Evolutionary conservation across 2,329 filamentous ascomycete species (phyloP).

Genomic region (Phialophora tarda): DNA sequence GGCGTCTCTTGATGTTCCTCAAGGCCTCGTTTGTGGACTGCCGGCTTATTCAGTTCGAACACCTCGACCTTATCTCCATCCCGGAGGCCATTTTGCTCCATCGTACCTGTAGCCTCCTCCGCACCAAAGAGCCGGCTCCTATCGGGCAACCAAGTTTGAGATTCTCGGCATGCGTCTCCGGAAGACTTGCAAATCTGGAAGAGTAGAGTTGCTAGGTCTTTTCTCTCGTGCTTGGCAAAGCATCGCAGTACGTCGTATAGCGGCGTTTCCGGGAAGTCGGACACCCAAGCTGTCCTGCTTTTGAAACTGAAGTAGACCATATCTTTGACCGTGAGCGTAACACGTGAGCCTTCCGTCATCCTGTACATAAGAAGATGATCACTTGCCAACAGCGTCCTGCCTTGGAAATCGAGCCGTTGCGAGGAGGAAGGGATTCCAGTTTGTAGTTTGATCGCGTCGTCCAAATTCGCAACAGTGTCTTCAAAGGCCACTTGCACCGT

Average conservation of each 20-base stretch:
- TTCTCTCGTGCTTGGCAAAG: not conserved
- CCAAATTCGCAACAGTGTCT: slow-evolving; percentile 1
- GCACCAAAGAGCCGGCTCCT: slow-evolving; percentile 15
- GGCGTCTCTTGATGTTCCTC: not conserved
- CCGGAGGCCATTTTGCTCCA: slow-evolving; percentile 21
- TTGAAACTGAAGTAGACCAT: not conserved
- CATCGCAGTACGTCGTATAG: not conserved
- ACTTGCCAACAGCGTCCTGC: not conserved
- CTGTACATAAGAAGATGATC: not conserved
- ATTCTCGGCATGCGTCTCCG: not conserved
- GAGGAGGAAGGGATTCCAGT: not conserved
- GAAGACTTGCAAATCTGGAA: slow-evolving; percentile 10
- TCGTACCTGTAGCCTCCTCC: slow-evolving; percentile 5
- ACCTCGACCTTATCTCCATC: slow-evolving; percentile 11
- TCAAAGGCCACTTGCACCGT: not conserved
- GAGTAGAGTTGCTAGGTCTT: not conserved
- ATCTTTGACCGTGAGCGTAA: not conserved
- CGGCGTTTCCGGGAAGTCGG: not conserved
- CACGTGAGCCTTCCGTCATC: not conserved
- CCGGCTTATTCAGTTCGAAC: not conserved
- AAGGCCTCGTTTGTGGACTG: not conserved
- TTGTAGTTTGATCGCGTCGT: not conserved
- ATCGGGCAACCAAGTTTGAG: slow-evolving; percentile 14
- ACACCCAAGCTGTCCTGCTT: not conserved
- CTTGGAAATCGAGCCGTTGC: not conserved